Base-by-base conservation (phyloP, 345 rosid species). In the Durio zibethinus region DNA sequence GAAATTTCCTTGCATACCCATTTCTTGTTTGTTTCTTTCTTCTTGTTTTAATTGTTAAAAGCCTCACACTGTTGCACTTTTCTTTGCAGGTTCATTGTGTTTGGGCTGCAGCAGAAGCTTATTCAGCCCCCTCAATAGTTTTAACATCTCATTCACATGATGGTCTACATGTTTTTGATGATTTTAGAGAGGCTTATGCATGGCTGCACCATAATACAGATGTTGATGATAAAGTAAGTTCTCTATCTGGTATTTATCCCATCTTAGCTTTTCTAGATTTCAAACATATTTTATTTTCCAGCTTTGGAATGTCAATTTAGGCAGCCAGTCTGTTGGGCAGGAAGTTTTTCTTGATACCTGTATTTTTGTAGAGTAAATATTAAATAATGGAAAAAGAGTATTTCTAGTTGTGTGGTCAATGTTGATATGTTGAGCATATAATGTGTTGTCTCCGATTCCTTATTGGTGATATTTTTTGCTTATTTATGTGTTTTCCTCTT, bases 51-150 rank as follows among this genome's bases (percentile, higher is more conserved):
- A 60, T 25, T 27, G 10, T 16, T 27, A 57, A 29, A 42, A 33
- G 33, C 72, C 40, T 62, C n/a, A 77, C 7, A 65, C 54, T 47
- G 59, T 2, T 53, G 48, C 42, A 52, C 47, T 71, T 75, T 21
- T 77, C 31, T 35, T 84, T 86, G 84, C 81, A 97, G 99, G 88
- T 92, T 76, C 99, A 97, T 88, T 97, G 93, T 80, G 98, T 97
- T 78, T 97, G 99, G 99, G 99, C 99, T 73, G 99, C 98, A 52
- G 99, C 99, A 48, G 98, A 97, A 90, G 99, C 99, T 76, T 97
- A 97, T 87, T 97, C 99, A 62, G 99, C 99, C 47, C 99, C 99
- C 42, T 97, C 99, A 45, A 97, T 97, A 60, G 99, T 97, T 36
- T 84, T 97, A 81, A 94, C 98, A 63, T 88, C 98, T 70, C 83